A percentile compares a stretch with the other conserved stretches of the same genome.
Conservation (phyloP, 345 rosid genomes). For the Boechera stricta region DNA sequence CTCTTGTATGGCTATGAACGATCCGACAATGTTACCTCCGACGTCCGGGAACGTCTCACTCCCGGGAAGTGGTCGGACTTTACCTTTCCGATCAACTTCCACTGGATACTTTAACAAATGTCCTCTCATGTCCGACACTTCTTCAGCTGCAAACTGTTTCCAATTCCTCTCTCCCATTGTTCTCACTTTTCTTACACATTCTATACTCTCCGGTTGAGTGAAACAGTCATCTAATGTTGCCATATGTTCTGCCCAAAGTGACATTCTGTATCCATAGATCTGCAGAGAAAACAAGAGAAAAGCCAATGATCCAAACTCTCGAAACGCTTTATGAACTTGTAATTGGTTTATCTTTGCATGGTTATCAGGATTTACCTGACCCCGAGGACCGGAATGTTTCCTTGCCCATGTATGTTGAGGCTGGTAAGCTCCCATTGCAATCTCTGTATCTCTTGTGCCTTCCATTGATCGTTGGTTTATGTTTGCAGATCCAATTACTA, state of each 20-base stretch:
- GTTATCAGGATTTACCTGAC: conserved; percentile 55
- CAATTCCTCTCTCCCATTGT: conserved; percentile 67
- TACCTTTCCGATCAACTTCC: conserved; percentile 71
- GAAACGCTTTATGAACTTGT: not conserved
- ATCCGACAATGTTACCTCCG: conserved; percentile 82
- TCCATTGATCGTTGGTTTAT: conserved; percentile 93
- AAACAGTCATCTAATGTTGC: conserved; percentile 72
- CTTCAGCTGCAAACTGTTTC: conserved; percentile 64
- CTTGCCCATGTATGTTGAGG: conserved; percentile 71
- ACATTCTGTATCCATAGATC: conserved; percentile 89
- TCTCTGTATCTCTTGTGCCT: conserved; percentile 92
- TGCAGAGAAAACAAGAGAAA: conserved; percentile 37
- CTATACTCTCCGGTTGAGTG: conserved; percentile 70
- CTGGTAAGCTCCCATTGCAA: conserved; percentile 95
- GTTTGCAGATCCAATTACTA: conserved; percentile 85
- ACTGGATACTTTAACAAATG: conserved; percentile 88
- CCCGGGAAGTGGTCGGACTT: conserved; percentile 68
- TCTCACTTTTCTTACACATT: conserved; percentile 73
- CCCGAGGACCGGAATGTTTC: conserved; percentile 55
- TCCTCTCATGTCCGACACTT: conserved; percentile 70
- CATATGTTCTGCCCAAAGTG: conserved; percentile 88
- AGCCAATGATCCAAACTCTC: not conserved
- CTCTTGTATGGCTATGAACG: conserved; percentile 69
- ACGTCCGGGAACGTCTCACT: conserved; percentile 76
- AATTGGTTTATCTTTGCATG: not conserved